These are phyloP conservation scores for Bipolaris victoriae DNA, from an alignment of 2,329 filamentous ascomycete genomes.

Conservation along the genomic window DNA sequence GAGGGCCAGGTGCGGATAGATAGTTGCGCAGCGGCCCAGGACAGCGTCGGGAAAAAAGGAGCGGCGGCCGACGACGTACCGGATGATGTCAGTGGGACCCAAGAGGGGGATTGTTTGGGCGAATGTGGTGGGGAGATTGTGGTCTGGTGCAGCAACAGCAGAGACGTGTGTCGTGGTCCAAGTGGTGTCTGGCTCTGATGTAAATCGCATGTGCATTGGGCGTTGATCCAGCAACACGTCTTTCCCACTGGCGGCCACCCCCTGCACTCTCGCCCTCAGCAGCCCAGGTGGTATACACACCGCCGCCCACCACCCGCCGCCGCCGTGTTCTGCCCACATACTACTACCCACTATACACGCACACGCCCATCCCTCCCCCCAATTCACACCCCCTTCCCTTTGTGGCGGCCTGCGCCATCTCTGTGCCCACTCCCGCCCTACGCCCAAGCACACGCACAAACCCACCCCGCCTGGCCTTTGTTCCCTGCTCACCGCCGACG, in stretches of 20 bases:
- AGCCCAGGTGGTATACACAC: slow-evolving; percentile 4
- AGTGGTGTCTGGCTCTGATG: slow-evolving; percentile 5
- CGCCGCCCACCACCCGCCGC: slow-evolving; percentile 1
- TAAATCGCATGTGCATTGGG: slow-evolving; percentile 11
- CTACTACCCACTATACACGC: too few species aligned
- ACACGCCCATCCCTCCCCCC: neutral
- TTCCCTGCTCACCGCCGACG: slow-evolving; percentile 30
- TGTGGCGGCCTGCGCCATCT: slow-evolving; percentile 3
- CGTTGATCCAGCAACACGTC: slow-evolving; percentile 10
- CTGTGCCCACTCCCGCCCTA: slow-evolving; percentile 1
- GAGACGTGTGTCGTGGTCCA: slow-evolving; percentile 1
- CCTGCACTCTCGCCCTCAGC: slow-evolving; percentile 10
- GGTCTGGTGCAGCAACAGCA: slow-evolving; percentile 5
- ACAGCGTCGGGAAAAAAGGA: neutral
- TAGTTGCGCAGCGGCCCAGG: neutral
- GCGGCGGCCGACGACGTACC: slow-evolving; percentile 15
- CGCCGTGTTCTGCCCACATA: slow-evolving; percentile 1
- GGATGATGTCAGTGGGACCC: slow-evolving; percentile 11
- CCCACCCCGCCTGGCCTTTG: slow-evolving; percentile 6
- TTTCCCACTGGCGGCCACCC: slow-evolving; percentile 14
- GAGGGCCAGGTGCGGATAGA: neutral
- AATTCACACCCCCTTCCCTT: slow-evolving; percentile 13
- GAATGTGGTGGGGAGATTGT: neutral
- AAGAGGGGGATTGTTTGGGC: neutral
- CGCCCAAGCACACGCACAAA: slow-evolving; percentile 9